Percentiles rank a stretch among this genome's conserved stretches.
Conservation (phyloP, 1,284 basidiomycete genomes). For the Clitocybe nebularis region DNA sequence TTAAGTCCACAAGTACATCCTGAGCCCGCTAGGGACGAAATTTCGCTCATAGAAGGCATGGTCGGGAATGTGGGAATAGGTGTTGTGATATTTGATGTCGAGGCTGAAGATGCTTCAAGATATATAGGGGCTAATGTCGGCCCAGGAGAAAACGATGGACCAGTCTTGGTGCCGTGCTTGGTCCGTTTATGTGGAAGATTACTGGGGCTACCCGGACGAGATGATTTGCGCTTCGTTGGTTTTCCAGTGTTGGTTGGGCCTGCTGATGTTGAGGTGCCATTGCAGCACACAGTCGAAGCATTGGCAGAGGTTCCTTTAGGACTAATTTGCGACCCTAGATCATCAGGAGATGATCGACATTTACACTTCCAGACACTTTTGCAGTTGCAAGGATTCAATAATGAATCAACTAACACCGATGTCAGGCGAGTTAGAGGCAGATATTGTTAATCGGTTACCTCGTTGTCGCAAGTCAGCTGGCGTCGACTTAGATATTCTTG, state of each 20-base stretch:
- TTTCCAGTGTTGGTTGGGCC: constrained; percentile 13
- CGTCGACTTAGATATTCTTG: constrained; percentile 19
- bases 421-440: constrained; percentile 5
- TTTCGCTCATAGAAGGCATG: constrained; percentile 57
- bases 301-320: neutral
- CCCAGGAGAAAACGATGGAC: constrained; percentile 20
- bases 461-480: constrained; percentile 47
- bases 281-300: constrained; percentile 13
- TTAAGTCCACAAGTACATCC: constrained; percentile 67
- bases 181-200: constrained; percentile 28
- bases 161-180: constrained; percentile 22
- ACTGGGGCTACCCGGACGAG: constrained; percentile 20
- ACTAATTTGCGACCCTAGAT: neutral
- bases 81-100: constrained; percentile 15
- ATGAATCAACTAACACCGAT: constrained; percentile 44
- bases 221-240: constrained; percentile 22
- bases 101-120: constrained; percentile 20
- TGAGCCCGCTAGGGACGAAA: constrained; percentile 53
- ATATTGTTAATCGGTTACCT: constrained; percentile 32
- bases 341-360: constrained; percentile 31
- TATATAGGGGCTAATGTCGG: constrained; percentile 44
- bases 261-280: constrained; percentile 14
- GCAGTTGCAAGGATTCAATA: constrained; percentile 64
- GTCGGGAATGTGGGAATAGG: constrained; percentile 43
- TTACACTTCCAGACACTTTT: constrained; percentile 51